Base-by-base conservation (phyloP, 305 asterid genomes). In the Striga hermonthica region DNA sequence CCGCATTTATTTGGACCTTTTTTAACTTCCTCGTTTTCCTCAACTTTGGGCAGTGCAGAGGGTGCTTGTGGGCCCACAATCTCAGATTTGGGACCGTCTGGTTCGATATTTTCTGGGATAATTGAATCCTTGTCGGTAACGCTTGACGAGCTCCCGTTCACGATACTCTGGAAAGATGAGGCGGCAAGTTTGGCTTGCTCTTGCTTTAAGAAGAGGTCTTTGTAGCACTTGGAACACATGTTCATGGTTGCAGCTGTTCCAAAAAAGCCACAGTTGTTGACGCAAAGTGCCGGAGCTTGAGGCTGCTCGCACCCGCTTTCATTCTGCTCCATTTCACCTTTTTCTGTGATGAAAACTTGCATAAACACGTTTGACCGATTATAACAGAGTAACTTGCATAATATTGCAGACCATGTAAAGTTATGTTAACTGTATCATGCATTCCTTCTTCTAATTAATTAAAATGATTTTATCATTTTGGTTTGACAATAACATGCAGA, bases 221-320 rank as follows among this genome's bases (percentile, higher is more conserved):
- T 38, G 6, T 58, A 34, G 11, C 63, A 58, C 47, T 58, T 58
- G 63, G 63, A 58, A 47, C 63, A 58, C 63, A 58, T 58, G 43
- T 58, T 58, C 63, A 58, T 58, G n/a, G 63, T 58, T 3, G 63
- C 47, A 7, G 48, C 31, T 36, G 47, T 58, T 38, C 63, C 63
- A 11, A 58, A 58, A 13, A 58, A 58, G 1, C 63, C 63, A 9
- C 63, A 58, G 11, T 58, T 58, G 63, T 58, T 58, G 4, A 58
- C 15, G 63, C 63, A 58, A 11, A 58, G 63, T 22, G 31, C 31
- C 31, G 31, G 31, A 22, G 31, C 31, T 22, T 22, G 31, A 22
- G 31, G 31, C 31, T 22, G 31, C 31, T 22, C 31, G 2, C 31
- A 22, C 31, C 31, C 31, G 31, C 31, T 22, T 22, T 22, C 31